Base-by-base conservation (phyloP, 202 grass and related monocot species). In the Panicum virgatum region DNA sequence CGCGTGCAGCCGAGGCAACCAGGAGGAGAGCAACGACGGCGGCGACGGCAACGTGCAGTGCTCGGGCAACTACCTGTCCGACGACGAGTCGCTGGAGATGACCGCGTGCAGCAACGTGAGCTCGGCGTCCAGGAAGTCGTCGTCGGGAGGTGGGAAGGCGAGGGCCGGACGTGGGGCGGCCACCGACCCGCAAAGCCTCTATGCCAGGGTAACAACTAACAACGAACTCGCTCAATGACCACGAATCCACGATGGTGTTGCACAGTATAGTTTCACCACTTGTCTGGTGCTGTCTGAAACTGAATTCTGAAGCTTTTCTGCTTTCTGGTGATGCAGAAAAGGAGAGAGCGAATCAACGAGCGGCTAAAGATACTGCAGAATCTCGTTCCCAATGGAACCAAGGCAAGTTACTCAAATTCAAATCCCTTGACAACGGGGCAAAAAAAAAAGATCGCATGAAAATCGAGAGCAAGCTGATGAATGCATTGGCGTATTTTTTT, bases 381-480 rank as follows among this genome's bases (percentile, higher is more conserved):
- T 40, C 85, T 97, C 74, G 76, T 94, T n/a, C 94, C 94, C 2
- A 97, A 94, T 60, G 92, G 92, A 82, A 97, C 94, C 73, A 97
- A 97, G 84, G 94, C 82, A 75, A 90, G 66, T 45, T 67, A 43
- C 9, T 69, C 10, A 68, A n/a, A 22, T 5, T 40, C 18, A 6
- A 60, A 78, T 64, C 52, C 30, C 50, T 8, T 1, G 6, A 46
- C 9, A 37, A 3, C 1, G 22, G 11, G 4, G n/a, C n/a, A n/a
- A 46, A 22, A 70, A 47, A 42, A 23, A 16, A 5, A 46, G 9
- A 12, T 20, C 16, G 29, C 29, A 26, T 57, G 10, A 23, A 22
- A 48, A 23, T 20, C 7, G 2, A 54, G 19, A 54, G 19, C 51
- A n/a, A 10, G 6, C 7, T 88, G 19, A 88, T 62, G 64, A 1